Base-by-base conservation (phyloP, 225 moss, liverwort and hornwort species). In the Ulota crispa region DNA sequence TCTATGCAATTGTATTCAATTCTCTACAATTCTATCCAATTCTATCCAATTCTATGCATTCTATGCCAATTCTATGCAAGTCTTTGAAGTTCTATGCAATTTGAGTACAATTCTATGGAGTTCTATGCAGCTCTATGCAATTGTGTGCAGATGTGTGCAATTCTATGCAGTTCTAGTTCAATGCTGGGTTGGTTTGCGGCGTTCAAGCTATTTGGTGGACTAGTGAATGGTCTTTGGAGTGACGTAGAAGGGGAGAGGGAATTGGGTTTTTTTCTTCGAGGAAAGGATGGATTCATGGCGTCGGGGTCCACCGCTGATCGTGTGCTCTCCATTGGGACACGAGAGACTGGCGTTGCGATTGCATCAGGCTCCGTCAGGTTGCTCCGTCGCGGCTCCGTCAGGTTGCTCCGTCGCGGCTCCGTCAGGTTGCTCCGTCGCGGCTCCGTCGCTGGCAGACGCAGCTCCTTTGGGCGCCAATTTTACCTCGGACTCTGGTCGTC, bases 291-390 rank as follows among this genome's bases (percentile, higher is more conserved):
- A 56, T 64, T 80, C 80, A 80, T 63, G 84, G 80, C 61, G 75
- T 42, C 30, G 30, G 34, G 37, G 61, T 52, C 59, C 61, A 37
- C 68, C 75, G 32, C 43, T 57, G 47, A 79, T 79, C 74, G 86
- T 86, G 83, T 50, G 86, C 64, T 78, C 57, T 64, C 47, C 39
- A 64, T 66, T 65, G 31, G 28, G 37, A 80, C 86, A 86, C 86
- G 86, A 54, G 36, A 70, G 32, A 41, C 76, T 20, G 15, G 43
- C n/a, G 8, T 52, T 62, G 68, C 21, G 26, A 64, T 64, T 50
- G 76, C 39, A 62, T 83, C 20, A 9, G 27, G 9, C 66, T 28
- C 50, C 16, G 16, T 47, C 50, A 39, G 0, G 42, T 14, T 30
- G 63, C 76, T 43, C 62, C 64, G 32, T 54, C 30, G 54, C 55